phyloP scores from a whole-genome alignment of 2,329 filamentous ascomycete species.

The Xylaria sp. region DNA sequence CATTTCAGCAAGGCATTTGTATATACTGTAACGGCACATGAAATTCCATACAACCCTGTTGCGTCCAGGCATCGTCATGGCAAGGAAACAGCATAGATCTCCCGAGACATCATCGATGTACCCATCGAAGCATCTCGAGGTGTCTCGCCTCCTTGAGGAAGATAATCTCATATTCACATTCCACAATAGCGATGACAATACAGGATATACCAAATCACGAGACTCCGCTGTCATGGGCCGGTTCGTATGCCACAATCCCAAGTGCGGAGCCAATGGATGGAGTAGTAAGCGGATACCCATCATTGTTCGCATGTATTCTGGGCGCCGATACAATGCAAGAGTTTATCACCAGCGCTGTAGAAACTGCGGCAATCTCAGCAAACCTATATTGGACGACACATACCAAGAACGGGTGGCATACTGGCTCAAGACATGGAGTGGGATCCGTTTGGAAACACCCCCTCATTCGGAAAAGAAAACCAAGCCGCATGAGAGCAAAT shows the following conservation, averaged over 20 bases:
- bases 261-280: constrained; percentile 17
- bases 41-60: neutral
- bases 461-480: neutral
- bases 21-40: neutral
- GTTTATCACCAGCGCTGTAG: constrained; percentile 37
- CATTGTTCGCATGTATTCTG: constrained; percentile 23
- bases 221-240: constrained; percentile 28
- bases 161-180: constrained; percentile 12
- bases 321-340: constrained; percentile 32
- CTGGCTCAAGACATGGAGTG: constrained; percentile 37
- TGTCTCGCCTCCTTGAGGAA: constrained; percentile 9
- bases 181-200: constrained; percentile 1
- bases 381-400: constrained; percentile 29
- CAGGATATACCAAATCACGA: neutral
- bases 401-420: constrained; percentile 38
- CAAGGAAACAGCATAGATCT: neutral
- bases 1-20: neutral
- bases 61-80: neutral
- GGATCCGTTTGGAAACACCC: constrained; percentile 17
- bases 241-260: constrained; percentile 21
- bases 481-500: constrained; percentile 18
- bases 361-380: constrained; percentile 28
- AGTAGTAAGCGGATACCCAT: constrained; percentile 21
- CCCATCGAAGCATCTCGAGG: constrained; percentile 4
- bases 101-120: constrained; percentile 15